Percentiles rank a stretch among this genome's conserved stretches.
Evolutionary conservation across 148 eudicot genomes (phyloP).

Genomic region (Silene uniflora): DNA sequence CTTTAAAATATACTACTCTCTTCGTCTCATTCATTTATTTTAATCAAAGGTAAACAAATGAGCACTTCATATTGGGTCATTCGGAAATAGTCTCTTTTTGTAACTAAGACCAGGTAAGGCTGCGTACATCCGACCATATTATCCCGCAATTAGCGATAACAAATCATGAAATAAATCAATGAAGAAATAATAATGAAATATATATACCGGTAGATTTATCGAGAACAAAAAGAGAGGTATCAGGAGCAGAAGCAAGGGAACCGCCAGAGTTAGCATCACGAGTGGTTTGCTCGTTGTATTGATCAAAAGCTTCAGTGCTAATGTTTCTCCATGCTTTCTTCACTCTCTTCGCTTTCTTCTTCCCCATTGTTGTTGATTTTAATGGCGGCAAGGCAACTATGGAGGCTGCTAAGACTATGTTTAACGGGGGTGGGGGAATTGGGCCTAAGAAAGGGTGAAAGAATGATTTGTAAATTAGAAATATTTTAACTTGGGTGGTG

Average conservation of each 20-base stretch:
- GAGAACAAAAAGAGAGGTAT: conserved; percentile 57
- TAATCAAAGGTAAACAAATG: neutral
- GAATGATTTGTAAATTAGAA: too few species aligned
- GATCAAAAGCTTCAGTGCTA: conserved; percentile 67
- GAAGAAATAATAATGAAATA: neutral
- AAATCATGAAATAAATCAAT: neutral
- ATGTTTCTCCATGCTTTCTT: conserved; percentile 93
- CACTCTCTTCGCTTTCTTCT: conserved; percentile 70
- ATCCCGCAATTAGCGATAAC: too few species aligned
- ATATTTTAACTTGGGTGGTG: too few species aligned
- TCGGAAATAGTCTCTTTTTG: too few species aligned
- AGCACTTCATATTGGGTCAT: neutral
- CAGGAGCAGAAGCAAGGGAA: conserved; percentile 57
- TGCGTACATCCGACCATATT: too few species aligned
- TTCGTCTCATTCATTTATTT: too few species aligned
- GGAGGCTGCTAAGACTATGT: too few species aligned
- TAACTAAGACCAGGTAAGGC: too few species aligned
- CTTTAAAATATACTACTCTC: neutral
- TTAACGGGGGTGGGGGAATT: too few species aligned
- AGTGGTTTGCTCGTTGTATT: conserved; percentile 63
- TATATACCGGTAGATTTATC: conserved; percentile 64
- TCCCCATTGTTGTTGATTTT: conserved; percentile 51
- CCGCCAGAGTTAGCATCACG: conserved; percentile 95
- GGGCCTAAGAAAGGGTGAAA: too few species aligned
- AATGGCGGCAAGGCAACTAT: neutral